These are phyloP conservation scores for Cercospora sp. DNA, from an alignment of 2,329 filamentous ascomycete species.

Conservation along the genomic window DNA sequence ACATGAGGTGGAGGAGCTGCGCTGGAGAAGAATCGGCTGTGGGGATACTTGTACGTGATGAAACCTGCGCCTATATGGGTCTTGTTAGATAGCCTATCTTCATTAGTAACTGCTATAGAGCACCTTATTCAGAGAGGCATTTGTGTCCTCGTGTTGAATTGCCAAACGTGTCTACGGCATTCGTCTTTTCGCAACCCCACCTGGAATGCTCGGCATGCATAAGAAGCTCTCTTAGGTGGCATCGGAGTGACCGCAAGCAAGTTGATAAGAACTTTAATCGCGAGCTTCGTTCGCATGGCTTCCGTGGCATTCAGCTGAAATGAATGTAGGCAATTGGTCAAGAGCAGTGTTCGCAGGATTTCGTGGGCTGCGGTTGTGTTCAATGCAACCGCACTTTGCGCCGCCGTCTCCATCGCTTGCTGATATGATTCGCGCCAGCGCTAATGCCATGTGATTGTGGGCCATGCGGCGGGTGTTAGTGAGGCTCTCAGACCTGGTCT, in stretches of 20 bases:
- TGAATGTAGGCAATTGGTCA: neutral
- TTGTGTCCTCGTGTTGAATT: slow-evolving; percentile 3
- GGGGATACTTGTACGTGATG: neutral
- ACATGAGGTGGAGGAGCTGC: neutral
- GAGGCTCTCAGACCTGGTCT: neutral
- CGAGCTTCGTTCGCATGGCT: slow-evolving; percentile 1
- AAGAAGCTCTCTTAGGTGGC: neutral
- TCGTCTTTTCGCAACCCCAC: neutral
- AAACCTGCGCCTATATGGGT: slow-evolving; percentile 6
- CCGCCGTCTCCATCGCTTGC: neutral
- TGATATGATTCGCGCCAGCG: neutral
- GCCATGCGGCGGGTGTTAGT: neutral
- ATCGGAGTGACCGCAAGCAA: slow-evolving; percentile 12
- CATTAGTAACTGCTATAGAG: neutral
- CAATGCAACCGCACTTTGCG: neutral
- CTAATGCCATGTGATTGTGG: slow-evolving; percentile 7
- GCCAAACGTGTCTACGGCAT: slow-evolving; percentile 1
- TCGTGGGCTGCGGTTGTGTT: neutral
- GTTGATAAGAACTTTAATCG: slow-evolving; percentile 7
- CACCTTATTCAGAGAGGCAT: neutral
- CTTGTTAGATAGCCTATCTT: slow-evolving; percentile 12
- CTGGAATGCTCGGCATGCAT: slow-evolving; percentile 9
- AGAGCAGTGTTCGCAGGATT: neutral
- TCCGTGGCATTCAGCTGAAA: slow-evolving; percentile 2
- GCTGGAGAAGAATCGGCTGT: neutral